A percentile compares a stretch with the other conserved stretches of the same genome.
Evolutionary conservation across 441 rosid genomes (phyloP).

Genomic region (Cnidoscolus chayamansa): DNA sequence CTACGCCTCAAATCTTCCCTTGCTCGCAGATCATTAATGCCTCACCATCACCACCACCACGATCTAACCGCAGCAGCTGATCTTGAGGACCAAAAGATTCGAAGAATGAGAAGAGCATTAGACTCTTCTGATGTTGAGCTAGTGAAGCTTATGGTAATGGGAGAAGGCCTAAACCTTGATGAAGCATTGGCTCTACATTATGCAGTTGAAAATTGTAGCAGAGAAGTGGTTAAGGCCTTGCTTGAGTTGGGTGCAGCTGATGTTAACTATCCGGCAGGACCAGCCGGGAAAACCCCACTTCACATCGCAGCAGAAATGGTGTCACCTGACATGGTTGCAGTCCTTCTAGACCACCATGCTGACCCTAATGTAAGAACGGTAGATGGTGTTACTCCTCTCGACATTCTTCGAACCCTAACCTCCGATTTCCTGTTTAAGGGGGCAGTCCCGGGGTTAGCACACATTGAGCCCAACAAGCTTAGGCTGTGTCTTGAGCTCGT

Average conservation of each 20-base stretch:
- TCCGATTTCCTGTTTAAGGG: slow-evolving; percentile 99
- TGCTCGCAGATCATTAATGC: slow-evolving; percentile 58
- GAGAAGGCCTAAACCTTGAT: slow-evolving; percentile 91
- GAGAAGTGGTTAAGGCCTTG: slow-evolving; percentile 94
- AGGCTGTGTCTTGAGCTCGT: slow-evolving; percentile 96
- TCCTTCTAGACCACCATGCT: slow-evolving; percentile 90
- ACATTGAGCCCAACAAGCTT: slow-evolving; percentile 90
- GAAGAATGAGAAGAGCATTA: slow-evolving; percentile 87
- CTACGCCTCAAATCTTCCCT: slow-evolving; percentile 78
- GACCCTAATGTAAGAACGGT: slow-evolving; percentile 91
- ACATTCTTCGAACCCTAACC: slow-evolving; percentile 86
- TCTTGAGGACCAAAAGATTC: slow-evolving; percentile 88
- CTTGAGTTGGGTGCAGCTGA: slow-evolving; percentile 96
- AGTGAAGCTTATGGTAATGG: slow-evolving; percentile 98
- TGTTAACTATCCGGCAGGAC: slow-evolving; percentile 90
- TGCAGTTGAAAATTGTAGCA: slow-evolving; percentile 90
- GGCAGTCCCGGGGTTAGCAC: slow-evolving; percentile 89
- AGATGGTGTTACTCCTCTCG: slow-evolving; percentile 89
- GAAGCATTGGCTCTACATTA: slow-evolving; percentile 91
- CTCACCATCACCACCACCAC: slow-evolving; percentile 47
- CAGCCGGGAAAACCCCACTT: slow-evolving; percentile 81
- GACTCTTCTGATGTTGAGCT: slow-evolving; percentile 95
- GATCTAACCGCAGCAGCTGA: slow-evolving; percentile 61
- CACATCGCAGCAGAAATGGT: slow-evolving; percentile 98
- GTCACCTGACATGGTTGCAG: slow-evolving; percentile 98